Evolutionary conservation across 208 protist species (phyloP).

Genomic region (Tritrichomonas foetus): DNA sequence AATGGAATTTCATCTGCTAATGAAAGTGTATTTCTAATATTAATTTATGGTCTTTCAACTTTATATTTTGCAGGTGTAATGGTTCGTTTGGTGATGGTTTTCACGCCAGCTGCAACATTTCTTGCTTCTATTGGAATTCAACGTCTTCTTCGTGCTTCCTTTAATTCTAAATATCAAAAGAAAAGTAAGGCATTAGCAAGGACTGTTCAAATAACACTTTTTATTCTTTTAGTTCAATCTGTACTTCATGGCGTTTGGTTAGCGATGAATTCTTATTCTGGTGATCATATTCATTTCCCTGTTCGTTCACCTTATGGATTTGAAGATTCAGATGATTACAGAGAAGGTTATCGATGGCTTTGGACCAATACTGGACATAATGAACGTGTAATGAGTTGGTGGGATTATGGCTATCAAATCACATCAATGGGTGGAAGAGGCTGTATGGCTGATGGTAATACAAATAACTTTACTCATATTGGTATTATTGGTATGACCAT

Average conservation of each 20-base stretch:
- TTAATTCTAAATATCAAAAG: no score
- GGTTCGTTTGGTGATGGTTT: slow-evolving; percentile 77
- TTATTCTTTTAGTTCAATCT: slow-evolving; percentile 55
- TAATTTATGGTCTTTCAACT: slow-evolving; percentile 45
- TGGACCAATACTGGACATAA: slow-evolving; percentile 78
- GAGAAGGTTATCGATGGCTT: slow-evolving; percentile 89
- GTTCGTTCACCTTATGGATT: slow-evolving; percentile 60
- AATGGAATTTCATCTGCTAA: slow-evolving; percentile 65
- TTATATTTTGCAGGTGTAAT: slow-evolving; percentile 60
- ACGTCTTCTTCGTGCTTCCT: background rate
- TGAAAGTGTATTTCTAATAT: slow-evolving; percentile 70
- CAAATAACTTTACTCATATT: slow-evolving; percentile 97
- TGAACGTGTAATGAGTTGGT: slow-evolving; percentile 69
- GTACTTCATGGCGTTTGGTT: slow-evolving; percentile 74
- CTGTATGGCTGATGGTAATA: slow-evolving; percentile 93
- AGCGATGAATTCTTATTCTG: slow-evolving; percentile 75
- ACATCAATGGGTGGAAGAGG: slow-evolving; percentile 83
- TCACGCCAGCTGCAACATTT: slow-evolving; percentile 71
- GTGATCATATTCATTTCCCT: slow-evolving; percentile 57
- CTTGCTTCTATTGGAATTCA: slow-evolving; percentile 66
- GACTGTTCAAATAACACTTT: background rate
- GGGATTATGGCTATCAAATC: slow-evolving; percentile 98
- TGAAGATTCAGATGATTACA: slow-evolving; percentile 88
- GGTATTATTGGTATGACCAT: slow-evolving; percentile 80
- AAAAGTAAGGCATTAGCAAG: no score